Base-by-base conservation (phyloP, 2,329 filamentous ascomycete genomes). In the Dendrostoma leiphaemia region DNA sequence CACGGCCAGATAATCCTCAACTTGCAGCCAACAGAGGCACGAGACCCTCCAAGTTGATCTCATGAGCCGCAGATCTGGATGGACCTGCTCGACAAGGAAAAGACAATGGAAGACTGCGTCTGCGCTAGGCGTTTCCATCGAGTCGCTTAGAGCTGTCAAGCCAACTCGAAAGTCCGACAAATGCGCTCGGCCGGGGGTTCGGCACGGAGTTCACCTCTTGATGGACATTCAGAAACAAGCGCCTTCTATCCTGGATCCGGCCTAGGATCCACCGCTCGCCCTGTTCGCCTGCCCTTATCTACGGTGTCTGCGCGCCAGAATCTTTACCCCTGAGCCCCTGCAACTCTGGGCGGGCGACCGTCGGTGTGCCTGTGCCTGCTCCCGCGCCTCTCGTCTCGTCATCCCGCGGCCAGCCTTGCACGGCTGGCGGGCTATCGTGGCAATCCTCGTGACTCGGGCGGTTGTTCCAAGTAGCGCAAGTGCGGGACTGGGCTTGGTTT, bases 331-430 rank as follows among this genome's bases (percentile, higher is more conserved):
- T 54, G 55, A 43, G 13, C 21, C 47, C 37, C 38, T 34, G 13
- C 51, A 35, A 57, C 54, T 43, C 51, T 51, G 47, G 34, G 35
- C 55, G 55, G 55, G 48, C 35, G 40, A 54, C 40, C 31, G 35
- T 51, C 55, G 51, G 55, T 47, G n/a, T n/a, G n/a, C n/a, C n/a
- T n/a, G n/a, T n/a, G n/a, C n/a, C n/a, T n/a, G n/a, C n/a, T n/a
- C n/a, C n/a, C n/a, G n/a, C n/a, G n/a, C 51, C 26, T 32, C 28
- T n/a, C 49, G 17, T 44, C 35, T 46, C 32, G 35, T 41, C 35
- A 44, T 19, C 46, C 10, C 13, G 26, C 45, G 48, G 43, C 48
- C 41, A 50, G 48, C 52, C 49, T 48, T 34, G 37, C 28, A 37
- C 28, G 29, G 41, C 40, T 34, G 29, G 49, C 32, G 34, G 8